Percentiles rank a stretch among this genome's conserved stretches.
Evolutionary conservation across 305 asterid species (phyloP).

Genomic region (Plantago coronopus): DNA sequence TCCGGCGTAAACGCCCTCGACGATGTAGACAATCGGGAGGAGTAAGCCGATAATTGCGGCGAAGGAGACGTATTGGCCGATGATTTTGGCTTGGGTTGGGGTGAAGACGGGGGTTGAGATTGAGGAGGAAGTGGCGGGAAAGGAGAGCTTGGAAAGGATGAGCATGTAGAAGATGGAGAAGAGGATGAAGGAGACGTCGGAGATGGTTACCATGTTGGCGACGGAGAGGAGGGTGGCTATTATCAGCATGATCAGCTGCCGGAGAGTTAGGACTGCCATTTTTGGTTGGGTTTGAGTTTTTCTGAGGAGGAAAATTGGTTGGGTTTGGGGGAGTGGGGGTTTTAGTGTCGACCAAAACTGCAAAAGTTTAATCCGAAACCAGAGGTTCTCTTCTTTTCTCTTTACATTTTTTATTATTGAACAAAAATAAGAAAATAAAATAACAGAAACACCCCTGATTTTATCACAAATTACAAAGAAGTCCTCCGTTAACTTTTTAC

Average conservation of each 20-base stretch:
- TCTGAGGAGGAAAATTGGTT: too few species aligned
- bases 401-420: too few species aligned
- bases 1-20: conserved; percentile 53
- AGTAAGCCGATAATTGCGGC: conserved; percentile 53
- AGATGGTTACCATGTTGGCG: conserved; percentile 53
- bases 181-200: conserved; percentile 45
- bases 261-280: conserved; percentile 38
- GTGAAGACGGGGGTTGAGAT: conserved; percentile 43
- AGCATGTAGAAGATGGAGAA: conserved; percentile 61
- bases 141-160: conserved; percentile 58
- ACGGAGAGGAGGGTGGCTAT: conserved; percentile 52
- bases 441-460: too few species aligned
- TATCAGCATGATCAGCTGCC: conserved; percentile 64
- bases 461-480: too few species aligned
- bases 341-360: too few species aligned
- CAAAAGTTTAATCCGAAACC: too few species aligned
- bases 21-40: conserved; percentile 61
- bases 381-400: too few species aligned
- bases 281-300: conserved; percentile 12
- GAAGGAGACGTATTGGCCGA: conserved; percentile 31
- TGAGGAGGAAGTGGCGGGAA: conserved; percentile 36
- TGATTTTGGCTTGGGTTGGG: conserved; percentile 27
- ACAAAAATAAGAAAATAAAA: too few species aligned
- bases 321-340: too few species aligned
- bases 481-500: too few species aligned